Percentiles rank a stretch among this genome's conserved stretches.
phyloP scores from a whole-genome alignment of 768 basidiomycete species.

The Tremella mesenterica region DNA sequence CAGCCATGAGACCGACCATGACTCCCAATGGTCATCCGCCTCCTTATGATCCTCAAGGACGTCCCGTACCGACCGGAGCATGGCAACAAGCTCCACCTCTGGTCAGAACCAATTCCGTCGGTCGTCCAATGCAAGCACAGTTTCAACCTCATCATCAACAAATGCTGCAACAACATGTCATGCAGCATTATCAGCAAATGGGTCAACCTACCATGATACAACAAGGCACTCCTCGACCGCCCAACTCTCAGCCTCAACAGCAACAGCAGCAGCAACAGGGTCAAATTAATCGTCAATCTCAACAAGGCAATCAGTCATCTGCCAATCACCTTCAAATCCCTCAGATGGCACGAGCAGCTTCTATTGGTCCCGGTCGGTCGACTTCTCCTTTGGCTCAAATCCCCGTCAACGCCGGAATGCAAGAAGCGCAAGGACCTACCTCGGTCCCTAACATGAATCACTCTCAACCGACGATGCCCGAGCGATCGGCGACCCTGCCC shows the following conservation, averaged over 20 bases:
- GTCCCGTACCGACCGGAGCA: neutral
- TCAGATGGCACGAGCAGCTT: neutral
- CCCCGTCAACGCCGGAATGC: neutral
- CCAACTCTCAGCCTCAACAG: neutral
- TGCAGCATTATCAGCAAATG: neutral
- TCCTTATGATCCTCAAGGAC: neutral
- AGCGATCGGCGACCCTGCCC: neutral
- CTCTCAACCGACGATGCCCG: neutral
- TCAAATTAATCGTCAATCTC: neutral
- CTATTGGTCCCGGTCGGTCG: neutral
- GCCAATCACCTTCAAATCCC: neutral
- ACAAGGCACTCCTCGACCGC: neutral
- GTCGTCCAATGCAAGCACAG: neutral
- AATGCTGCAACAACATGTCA: neutral
- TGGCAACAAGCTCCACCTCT: constrained; percentile 1
- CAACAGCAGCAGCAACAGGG: neutral
- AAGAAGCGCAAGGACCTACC: neutral
- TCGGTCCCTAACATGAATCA: neutral
- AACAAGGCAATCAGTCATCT: neutral
- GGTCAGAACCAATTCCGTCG: neutral
- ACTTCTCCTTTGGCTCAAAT: neutral
- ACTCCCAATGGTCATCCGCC: neutral
- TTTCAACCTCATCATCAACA: neutral
- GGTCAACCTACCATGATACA: neutral
- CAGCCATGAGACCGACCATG: neutral